phyloP scores from a whole-genome alignment of 805 yeast genomes.

The Hyphopichia homilentoma region DNA sequence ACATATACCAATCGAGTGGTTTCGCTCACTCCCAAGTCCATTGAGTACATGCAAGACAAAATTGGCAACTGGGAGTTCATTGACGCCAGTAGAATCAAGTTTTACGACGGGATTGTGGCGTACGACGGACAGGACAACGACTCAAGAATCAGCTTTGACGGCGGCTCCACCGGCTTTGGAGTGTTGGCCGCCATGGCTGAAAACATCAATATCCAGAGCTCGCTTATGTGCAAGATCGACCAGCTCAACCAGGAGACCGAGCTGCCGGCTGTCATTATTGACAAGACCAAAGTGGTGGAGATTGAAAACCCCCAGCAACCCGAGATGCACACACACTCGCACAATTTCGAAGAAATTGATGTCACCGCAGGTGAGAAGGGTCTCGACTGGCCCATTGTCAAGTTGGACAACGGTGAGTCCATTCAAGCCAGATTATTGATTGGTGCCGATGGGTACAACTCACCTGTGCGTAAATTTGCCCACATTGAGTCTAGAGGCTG shows the following conservation, averaged over 20 bases:
- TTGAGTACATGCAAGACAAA: conserved; percentile 52
- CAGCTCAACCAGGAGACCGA: conserved; percentile 14
- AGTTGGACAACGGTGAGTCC: conserved; percentile 59
- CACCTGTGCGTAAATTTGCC: conserved; percentile 84
- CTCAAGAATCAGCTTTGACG: conserved; percentile 69
- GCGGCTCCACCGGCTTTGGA: conserved; percentile 39
- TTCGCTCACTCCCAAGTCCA: conserved; percentile 79
- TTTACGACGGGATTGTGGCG: conserved; percentile 77
- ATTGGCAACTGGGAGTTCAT: conserved; percentile 78
- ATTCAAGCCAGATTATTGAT: conserved; percentile 72
- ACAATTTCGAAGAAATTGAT: conserved; percentile 13
- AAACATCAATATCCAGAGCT: conserved; percentile 76
- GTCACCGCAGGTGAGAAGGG: conserved; percentile 19
- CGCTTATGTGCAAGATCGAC: conserved; percentile 50
- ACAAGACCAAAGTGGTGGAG: conserved; percentile 61
- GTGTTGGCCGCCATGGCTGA: conserved; percentile 81
- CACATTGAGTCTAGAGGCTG: conserved; percentile 87
- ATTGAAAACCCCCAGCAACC: conserved; percentile 31
- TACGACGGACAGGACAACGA: conserved; percentile 73
- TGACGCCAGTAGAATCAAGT: conserved; percentile 65
- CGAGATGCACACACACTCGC: conserved; percentile 8
- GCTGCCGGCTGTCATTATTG: conserved; percentile 42
- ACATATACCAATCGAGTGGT: conserved; percentile 75
- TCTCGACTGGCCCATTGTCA: conserved; percentile 72
- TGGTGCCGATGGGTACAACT: conserved; percentile 95